A percentile compares a stretch with the other conserved stretches of the same genome.
These are phyloP conservation scores for Dothistroma pini DNA, from an alignment of 2,329 filamentous ascomycete species.

Conservation along the genomic window DNA sequence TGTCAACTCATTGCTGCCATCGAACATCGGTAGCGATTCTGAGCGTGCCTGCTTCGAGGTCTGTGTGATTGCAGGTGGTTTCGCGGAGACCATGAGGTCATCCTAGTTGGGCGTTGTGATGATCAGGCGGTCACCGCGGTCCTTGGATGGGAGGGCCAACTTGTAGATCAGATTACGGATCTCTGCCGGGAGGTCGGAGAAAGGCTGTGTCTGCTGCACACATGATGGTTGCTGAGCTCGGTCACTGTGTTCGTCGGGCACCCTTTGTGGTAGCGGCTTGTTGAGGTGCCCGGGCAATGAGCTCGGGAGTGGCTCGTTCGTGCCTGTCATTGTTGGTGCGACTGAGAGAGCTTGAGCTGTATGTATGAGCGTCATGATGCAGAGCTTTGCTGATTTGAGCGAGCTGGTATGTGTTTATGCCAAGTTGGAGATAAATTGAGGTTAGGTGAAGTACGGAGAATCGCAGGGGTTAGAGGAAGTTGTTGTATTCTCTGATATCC, in stretches of 20 bases:
- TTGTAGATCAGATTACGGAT: constrained; percentile 19
- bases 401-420: too few species aligned
- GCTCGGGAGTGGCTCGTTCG: background rate
- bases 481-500: too few species aligned
- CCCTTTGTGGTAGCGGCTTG: background rate
- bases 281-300: background rate
- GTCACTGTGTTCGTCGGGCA: background rate
- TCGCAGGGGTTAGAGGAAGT: too few species aligned
- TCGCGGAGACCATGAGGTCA: background rate
- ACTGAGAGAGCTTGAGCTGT: too few species aligned
- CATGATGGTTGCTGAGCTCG: background rate
- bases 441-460: too few species aligned
- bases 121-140: constrained; percentile 1
- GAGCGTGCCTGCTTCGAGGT: constrained; percentile 7
- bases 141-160: background rate
- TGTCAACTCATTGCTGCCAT: constrained; percentile 7
- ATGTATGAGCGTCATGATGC: too few species aligned
- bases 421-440: too few species aligned
- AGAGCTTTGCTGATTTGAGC: too few species aligned
- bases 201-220: constrained; percentile 6
- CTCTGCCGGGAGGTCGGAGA: constrained; percentile 17
- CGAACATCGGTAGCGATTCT: constrained; percentile 15
- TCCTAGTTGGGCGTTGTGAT: constrained; percentile 8
- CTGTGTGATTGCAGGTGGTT: constrained; percentile 13
- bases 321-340: background rate